phyloP scores from a whole-genome alignment of 768 basidiomycete genomes.

The Amanita phalloides region DNA sequence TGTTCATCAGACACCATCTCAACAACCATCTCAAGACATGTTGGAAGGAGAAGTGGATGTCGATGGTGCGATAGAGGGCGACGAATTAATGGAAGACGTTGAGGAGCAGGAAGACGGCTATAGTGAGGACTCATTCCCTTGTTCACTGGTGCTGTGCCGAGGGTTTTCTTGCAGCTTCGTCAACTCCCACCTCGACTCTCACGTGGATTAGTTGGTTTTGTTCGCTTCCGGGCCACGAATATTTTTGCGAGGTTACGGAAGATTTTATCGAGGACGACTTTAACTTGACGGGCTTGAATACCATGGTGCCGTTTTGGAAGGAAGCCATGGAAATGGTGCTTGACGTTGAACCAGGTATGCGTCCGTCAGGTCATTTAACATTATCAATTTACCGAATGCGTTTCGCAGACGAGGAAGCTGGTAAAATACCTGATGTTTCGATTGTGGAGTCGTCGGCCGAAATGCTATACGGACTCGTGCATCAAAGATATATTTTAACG shows the following conservation, averaged over 20 bases:
- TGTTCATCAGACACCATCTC: slow-evolving; percentile 24
- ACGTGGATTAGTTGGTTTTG: slow-evolving; percentile 98
- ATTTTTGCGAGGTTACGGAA: slow-evolving; percentile 96
- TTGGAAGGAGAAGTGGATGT: slow-evolving; percentile 54
- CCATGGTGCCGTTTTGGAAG: slow-evolving; percentile 98
- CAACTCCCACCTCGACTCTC: slow-evolving; percentile 82
- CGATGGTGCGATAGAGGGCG: slow-evolving; percentile 49
- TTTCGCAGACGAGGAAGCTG: slow-evolving; percentile 74
- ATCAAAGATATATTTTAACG: slow-evolving; percentile 95
- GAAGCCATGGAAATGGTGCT: slow-evolving; percentile 99
- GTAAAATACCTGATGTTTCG: slow-evolving; percentile 95
- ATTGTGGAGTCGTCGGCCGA: slow-evolving; percentile 98
- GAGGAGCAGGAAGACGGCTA: slow-evolving; percentile 71
- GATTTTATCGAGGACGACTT: slow-evolving; percentile 99
- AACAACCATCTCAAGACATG: slow-evolving; percentile 37
- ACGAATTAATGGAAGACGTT: slow-evolving; percentile 78
- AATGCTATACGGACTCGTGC: slow-evolving; percentile 93
- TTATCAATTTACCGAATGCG: not conserved
- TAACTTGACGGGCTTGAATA: slow-evolving; percentile 92
- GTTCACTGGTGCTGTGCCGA: slow-evolving; percentile 8
- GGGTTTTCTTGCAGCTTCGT: slow-evolving; percentile 33
- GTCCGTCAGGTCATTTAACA: slow-evolving; percentile 9
- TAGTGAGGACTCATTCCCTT: slow-evolving; percentile 43
- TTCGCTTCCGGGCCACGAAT: slow-evolving; percentile 90
- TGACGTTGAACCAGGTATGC: slow-evolving; percentile 94